These are phyloP conservation scores for Knufia fluminis DNA, from an alignment of 2,329 filamentous ascomycete genomes.

Conservation along the genomic window DNA sequence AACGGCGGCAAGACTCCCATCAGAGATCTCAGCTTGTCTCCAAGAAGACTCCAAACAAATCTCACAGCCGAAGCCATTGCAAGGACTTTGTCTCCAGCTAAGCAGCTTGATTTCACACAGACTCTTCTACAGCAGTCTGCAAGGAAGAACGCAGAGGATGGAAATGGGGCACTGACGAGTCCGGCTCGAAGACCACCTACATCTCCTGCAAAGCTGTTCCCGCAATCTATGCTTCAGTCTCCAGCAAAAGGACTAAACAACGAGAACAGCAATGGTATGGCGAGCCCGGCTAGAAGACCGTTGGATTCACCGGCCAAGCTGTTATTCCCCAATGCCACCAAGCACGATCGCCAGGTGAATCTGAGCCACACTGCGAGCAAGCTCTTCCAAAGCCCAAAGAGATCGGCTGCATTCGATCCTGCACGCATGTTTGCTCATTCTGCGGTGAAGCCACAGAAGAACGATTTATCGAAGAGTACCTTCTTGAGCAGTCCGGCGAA, in stretches of 20 bases:
- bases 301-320: neutral
- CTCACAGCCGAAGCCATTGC: constrained; percentile 14
- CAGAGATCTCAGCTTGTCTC: constrained; percentile 27
- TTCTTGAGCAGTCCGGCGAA: constrained; percentile 36
- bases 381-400: constrained; percentile 37
- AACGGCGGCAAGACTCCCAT: constrained; percentile 29
- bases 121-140: constrained; percentile 13
- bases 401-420: constrained; percentile 28
- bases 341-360: constrained; percentile 9
- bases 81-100: constrained; percentile 28
- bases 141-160: constrained; percentile 28
- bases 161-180: constrained; percentile 31
- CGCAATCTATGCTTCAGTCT: neutral
- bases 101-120: constrained; percentile 30
- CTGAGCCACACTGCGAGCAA: constrained; percentile 25
- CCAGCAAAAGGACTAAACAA: neutral
- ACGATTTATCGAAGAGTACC: constrained; percentile 28
- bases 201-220: constrained; percentile 26
- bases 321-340: constrained; percentile 1
- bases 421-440: constrained; percentile 28
- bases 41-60: constrained; percentile 24
- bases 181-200: constrained; percentile 36
- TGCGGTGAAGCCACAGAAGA: constrained; percentile 25
- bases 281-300: constrained; percentile 8
- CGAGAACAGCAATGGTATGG: neutral